These are phyloP conservation scores for Colletotrichum destructivum DNA, from an alignment of 2,329 filamentous ascomycete genomes.

Conservation along the genomic window DNA sequence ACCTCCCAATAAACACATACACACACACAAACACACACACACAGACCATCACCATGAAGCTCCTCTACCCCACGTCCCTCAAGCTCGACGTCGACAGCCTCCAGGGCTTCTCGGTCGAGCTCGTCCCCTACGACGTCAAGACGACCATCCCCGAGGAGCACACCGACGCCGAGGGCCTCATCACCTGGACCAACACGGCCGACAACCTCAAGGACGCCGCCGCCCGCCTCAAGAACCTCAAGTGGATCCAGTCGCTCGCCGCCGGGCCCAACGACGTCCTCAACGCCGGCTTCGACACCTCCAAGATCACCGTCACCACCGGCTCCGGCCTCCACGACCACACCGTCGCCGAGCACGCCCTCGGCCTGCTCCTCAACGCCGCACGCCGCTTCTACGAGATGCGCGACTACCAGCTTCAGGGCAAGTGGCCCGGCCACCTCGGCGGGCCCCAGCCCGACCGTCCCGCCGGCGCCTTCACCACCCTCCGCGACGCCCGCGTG, in stretches of 20 bases:
- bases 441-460: conserved; percentile 74
- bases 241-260: conserved; percentile 78
- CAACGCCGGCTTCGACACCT: conserved; percentile 70
- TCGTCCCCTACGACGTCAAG: conserved; percentile 74
- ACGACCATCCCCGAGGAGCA: conserved; percentile 69
- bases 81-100: conserved; percentile 68
- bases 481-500: conserved; percentile 71
- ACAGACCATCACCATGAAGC: conserved; percentile 67
- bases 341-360: conserved; percentile 76
- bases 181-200: conserved; percentile 74
- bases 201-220: conserved; percentile 73
- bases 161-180: conserved; percentile 71
- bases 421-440: conserved; percentile 73
- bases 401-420: conserved; percentile 72
- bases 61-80: conserved; percentile 77
- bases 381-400: conserved; percentile 73
- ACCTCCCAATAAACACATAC: background rate
- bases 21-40: too few species aligned
- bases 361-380: conserved; percentile 70
- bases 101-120: conserved; percentile 70
- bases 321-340: conserved; percentile 76
- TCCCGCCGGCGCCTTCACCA: conserved; percentile 70
- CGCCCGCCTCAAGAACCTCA: conserved; percentile 67
- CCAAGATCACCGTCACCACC: conserved; percentile 68
- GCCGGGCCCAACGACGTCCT: conserved; percentile 78